phyloP scores from a whole-genome alignment of 192 early-diverging fungal species.

The Lobulomyces angularis region DNA sequence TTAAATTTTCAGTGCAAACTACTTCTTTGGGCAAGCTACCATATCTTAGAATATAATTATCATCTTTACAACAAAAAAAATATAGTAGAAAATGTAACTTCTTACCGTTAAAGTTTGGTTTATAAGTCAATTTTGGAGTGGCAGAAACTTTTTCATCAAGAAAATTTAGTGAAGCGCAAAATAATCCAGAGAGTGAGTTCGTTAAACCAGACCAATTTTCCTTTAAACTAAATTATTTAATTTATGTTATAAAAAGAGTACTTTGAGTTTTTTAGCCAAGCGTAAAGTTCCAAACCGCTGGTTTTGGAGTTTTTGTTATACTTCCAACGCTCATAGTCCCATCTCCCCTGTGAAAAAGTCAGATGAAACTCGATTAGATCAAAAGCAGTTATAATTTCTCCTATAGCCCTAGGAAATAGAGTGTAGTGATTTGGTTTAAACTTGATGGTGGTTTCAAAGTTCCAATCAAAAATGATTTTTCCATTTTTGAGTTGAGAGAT shows the following conservation, averaged over 20 bases:
- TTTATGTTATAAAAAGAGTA: constrained; percentile 12
- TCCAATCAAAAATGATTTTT: too few relatives aligned
- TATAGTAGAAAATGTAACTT: too few relatives aligned
- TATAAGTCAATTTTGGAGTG: constrained; percentile 35
- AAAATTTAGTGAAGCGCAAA: constrained; percentile 93
- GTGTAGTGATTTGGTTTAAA: constrained; percentile 76
- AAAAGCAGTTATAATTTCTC: constrained; percentile 65
- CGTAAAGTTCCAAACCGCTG: constrained; percentile 6
- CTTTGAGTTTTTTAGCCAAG: constrained; percentile 17
- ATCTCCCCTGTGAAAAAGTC: constrained; percentile 80
- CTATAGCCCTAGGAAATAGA: constrained; percentile 70
- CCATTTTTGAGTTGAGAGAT: too few relatives aligned
- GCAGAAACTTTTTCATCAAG: constrained; percentile 68
- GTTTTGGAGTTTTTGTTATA: constrained; percentile 17
- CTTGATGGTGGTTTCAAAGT: too few relatives aligned
- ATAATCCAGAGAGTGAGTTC: constrained; percentile 83
- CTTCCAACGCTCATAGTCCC: constrained; percentile 72
- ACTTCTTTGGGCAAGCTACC: constrained; percentile 77
- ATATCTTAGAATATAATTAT: constrained; percentile 44
- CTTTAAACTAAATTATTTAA: constrained; percentile 33
- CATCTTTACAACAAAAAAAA: neutral
- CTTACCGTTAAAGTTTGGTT: too few relatives aligned
- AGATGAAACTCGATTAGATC: constrained; percentile 70
- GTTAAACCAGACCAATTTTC: constrained; percentile 72
- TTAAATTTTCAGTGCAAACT: constrained; percentile 96